These are phyloP conservation scores for Trichomonascaceae sp. DNA, from an alignment of 1,139 yeast genomes.

Conservation along the genomic window DNA sequence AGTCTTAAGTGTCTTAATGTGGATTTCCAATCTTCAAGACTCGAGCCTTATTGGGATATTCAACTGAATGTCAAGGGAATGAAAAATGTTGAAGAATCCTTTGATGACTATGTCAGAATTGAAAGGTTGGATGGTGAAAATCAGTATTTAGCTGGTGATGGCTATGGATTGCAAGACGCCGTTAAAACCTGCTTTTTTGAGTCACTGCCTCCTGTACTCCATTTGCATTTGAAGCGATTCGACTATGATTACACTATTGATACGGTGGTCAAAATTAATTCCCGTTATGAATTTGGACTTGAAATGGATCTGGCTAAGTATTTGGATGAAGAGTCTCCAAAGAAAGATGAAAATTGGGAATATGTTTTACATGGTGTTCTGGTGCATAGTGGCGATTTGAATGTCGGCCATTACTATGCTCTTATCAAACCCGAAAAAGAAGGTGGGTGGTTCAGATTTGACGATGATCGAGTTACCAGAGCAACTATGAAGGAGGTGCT, in stretches of 20 bases:
- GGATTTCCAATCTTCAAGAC: constrained; percentile 88
- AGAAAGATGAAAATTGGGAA: constrained; percentile 55
- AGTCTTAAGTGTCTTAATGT: constrained; percentile 89
- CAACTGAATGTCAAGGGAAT: constrained; percentile 89
- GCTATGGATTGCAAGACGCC: constrained; percentile 90
- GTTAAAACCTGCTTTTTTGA: constrained; percentile 92
- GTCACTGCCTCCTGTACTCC: constrained; percentile 86
- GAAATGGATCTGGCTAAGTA: constrained; percentile 74
- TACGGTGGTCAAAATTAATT: constrained; percentile 85
- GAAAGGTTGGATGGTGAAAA: constrained; percentile 93
- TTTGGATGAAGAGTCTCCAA: constrained; percentile 49
- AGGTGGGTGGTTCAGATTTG: constrained; percentile 83
- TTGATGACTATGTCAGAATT: constrained; percentile 78
- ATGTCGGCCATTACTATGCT: constrained; percentile 95
- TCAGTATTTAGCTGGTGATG: constrained; percentile 82
- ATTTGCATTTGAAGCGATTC: constrained; percentile 86
- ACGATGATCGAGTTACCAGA: constrained; percentile 88
- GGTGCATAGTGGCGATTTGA: constrained; percentile 92
- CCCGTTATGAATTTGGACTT: constrained; percentile 85
- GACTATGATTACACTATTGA: constrained; percentile 92
- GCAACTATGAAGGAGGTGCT: constrained; percentile 81
- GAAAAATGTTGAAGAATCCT: constrained; percentile 64
- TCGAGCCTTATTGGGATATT: constrained; percentile 97
- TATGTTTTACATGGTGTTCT: constrained; percentile 88
- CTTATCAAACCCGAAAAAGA: constrained; percentile 74